Percentiles rank a stretch among this genome's conserved stretches.
Evolutionary conservation across 225 moss, liverwort and hornwort genomes (phyloP).

Genomic region (Pleurozium schreberi): DNA sequence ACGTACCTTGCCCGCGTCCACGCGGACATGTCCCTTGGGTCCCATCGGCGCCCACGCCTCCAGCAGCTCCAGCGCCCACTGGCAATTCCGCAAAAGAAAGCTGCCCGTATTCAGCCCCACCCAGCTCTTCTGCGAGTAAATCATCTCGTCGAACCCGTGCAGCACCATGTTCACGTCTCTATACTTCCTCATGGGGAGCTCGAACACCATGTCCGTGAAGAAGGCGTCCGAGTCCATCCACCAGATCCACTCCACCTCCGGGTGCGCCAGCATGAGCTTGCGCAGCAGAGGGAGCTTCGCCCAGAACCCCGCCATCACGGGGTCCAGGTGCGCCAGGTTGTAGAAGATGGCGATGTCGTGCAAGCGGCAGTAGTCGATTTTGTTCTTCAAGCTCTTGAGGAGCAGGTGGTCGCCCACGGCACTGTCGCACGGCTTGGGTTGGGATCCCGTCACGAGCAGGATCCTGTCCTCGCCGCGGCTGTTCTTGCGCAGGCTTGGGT

Average conservation of each 20-base stretch:
- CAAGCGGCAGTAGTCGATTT: conserved; percentile 36
- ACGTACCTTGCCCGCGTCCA: conserved; percentile 13
- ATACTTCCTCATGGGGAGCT: conserved; percentile 21
- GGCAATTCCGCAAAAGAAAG: conserved; percentile 25
- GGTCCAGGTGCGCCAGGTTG: conserved; percentile 40
- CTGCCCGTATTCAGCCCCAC: conserved; percentile 41
- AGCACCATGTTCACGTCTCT: conserved; percentile 23
- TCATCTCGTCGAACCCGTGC: conserved; percentile 31
- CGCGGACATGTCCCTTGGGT: conserved; percentile 15
- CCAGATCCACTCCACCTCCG: conserved; percentile 26
- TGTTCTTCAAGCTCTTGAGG: conserved; percentile 35
- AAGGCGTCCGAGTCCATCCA: conserved; percentile 42
- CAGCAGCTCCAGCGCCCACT: conserved; percentile 26
- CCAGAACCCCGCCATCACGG: conserved; percentile 45
- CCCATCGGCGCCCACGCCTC: conserved; percentile 51
- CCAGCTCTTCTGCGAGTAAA: conserved; percentile 35
- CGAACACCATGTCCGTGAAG: conserved; percentile 44
- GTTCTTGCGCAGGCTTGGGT: conserved; percentile 2
- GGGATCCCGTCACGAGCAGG: conserved; percentile 36
- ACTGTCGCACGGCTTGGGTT: conserved; percentile 34
- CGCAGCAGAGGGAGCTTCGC: conserved; percentile 28
- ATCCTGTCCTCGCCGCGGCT: conserved; percentile 6
- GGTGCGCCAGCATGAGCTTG: conserved; percentile 29
- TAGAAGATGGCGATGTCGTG: conserved; percentile 30
- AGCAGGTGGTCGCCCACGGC: conserved; percentile 29